phyloP scores from a whole-genome alignment of 2,329 filamentous ascomycete genomes.

The Tolypocladium tundrense region DNA sequence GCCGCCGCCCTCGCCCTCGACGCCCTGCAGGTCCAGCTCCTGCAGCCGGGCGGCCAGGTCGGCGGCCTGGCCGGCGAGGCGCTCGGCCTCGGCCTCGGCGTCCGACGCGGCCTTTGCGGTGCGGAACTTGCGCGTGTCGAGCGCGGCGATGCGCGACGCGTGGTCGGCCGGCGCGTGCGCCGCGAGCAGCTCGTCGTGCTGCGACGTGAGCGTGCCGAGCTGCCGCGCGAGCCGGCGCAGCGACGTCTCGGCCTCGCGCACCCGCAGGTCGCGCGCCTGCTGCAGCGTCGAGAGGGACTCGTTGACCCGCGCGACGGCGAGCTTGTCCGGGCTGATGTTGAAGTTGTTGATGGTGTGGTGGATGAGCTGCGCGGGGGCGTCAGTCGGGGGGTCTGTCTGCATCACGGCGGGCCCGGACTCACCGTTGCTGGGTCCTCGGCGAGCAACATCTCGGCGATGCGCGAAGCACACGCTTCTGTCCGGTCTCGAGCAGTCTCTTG shows the following conservation, averaged over 20 bases:
- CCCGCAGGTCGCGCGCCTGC: slow-evolving; percentile 69
- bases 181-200: slow-evolving; percentile 66
- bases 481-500: background rate
- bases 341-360: slow-evolving; percentile 88
- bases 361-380: slow-evolving; percentile 28
- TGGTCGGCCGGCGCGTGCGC: slow-evolving; percentile 71
- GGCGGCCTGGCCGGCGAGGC: slow-evolving; percentile 68
- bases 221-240: slow-evolving; percentile 66
- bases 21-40: slow-evolving; percentile 76
- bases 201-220: slow-evolving; percentile 61
- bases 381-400: background rate
- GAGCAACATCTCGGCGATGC: slow-evolving; percentile 64
- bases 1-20: slow-evolving; percentile 66
- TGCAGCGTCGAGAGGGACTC: slow-evolving; percentile 77
- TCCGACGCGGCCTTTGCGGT: slow-evolving; percentile 86
- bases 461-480: background rate
- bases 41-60: slow-evolving; percentile 65
- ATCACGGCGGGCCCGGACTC: slow-evolving; percentile 21
- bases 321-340: slow-evolving; percentile 83
- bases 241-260: slow-evolving; percentile 56
- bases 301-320: slow-evolving; percentile 70
- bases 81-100: slow-evolving; percentile 87
- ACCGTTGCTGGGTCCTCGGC: slow-evolving; percentile 86
- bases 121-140: slow-evolving; percentile 91
- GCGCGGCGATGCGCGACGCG: slow-evolving; percentile 70